phyloP scores from a whole-genome alignment of 768 basidiomycete genomes.

The Calocybe gangraenosa region DNA sequence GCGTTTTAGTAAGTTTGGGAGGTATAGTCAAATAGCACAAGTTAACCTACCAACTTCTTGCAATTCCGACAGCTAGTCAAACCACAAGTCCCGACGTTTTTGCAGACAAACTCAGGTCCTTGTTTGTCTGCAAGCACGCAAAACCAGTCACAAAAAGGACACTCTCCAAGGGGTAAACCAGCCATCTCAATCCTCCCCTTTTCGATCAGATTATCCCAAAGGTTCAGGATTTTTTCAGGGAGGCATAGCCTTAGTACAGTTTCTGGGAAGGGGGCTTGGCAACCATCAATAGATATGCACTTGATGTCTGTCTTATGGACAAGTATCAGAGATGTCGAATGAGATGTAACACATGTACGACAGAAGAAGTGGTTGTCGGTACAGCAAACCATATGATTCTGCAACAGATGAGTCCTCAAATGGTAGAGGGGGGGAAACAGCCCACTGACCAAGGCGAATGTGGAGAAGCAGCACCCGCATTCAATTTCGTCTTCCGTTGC shows the following conservation, averaged over 20 bases:
- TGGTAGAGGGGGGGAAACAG: neutral
- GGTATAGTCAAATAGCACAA: no score
- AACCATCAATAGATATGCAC: slow-evolving; percentile 47
- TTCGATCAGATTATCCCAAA: slow-evolving; percentile 62
- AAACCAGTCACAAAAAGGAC: slow-evolving; percentile 74
- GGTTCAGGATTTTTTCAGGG: slow-evolving; percentile 47
- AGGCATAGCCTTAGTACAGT: slow-evolving; percentile 61
- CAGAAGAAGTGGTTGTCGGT: slow-evolving; percentile 77
- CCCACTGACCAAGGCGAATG: slow-evolving; percentile 14
- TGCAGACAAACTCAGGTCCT: slow-evolving; percentile 42
- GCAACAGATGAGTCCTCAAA: neutral
- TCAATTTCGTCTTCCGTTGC: slow-evolving; percentile 26
- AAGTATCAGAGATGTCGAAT: slow-evolving; percentile 55
- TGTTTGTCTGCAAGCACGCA: slow-evolving; percentile 51
- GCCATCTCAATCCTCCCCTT: slow-evolving; percentile 66
- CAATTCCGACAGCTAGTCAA: slow-evolving; percentile 64
- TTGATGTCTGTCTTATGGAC: slow-evolving; percentile 48
- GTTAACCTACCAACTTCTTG: slow-evolving; percentile 49
- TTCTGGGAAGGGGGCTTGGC: slow-evolving; percentile 55
- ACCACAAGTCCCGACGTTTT: slow-evolving; percentile 45
- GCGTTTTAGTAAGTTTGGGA: no score
- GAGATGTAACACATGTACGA: slow-evolving; percentile 52
- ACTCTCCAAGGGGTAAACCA: slow-evolving; percentile 69
- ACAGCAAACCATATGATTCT: slow-evolving; percentile 75
- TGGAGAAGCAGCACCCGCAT: slow-evolving; percentile 71